Evolutionary conservation across 2,329 filamentous ascomycete genomes (phyloP), one percentile per base, ranked within the genome.

Genomic region (Tympanopsis confertula): DNA sequence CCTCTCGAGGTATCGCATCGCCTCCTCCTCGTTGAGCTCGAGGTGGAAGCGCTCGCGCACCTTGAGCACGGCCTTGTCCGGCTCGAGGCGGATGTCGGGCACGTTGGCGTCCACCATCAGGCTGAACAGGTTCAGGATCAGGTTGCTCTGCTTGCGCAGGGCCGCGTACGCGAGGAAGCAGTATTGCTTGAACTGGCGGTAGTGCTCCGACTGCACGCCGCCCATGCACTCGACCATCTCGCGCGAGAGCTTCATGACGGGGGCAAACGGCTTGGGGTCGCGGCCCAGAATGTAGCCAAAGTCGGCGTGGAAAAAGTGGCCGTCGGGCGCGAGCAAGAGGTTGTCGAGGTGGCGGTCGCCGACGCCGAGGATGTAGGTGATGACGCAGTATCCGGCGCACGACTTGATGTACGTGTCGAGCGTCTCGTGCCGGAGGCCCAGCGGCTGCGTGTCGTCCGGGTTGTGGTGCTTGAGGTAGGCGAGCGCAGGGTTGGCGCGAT

Each of bases 221-320:
- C 93, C 93, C 86, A 98, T 95, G 44, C 88, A 91, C 51, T 98
- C 91, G 3, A 96, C 86, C 91, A 98, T 98, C 54, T 98, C 89
- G 49, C 87, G 89, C 53, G 83, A 89, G 7, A 98, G 75, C 58
- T 98, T 98, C 81, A 98, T 94, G 38, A 89, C 78, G 0, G 91
- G 91, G 0, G 91, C 89, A 53, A 98, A 96, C 0, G 91, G 91
- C 54, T 98, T 98, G 0, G 91, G 91, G 48, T 98, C 91, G 29
- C 91, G 84, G 14, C 91, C 91, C 1, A 98, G 80, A 44, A 98
- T 98, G 59, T 94, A 98, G 30, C 93, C 91, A 51, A 98, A 98
- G 57, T 98, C 91, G 20, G 89, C 89, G 56, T 98, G 91, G 71
- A 98, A 95, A 66, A 98, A 98, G 58, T 93, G 86, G 0, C 78